These are phyloP conservation scores for Diplotaxis tenuifolia DNA, from an alignment of 345 rosid species.

Conservation along the genomic window DNA sequence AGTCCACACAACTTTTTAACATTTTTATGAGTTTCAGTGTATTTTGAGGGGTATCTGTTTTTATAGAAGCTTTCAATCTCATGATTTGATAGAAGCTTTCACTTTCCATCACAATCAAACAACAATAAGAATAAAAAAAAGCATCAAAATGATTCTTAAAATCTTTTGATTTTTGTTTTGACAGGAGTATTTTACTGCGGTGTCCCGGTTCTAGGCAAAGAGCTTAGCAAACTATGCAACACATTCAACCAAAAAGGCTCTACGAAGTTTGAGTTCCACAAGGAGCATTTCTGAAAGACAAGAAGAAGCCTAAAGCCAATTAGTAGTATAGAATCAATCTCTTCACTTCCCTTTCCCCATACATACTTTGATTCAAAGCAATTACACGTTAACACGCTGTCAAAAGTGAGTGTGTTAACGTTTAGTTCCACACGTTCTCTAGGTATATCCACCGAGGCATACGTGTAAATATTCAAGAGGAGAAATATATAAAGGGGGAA, in stretches of 20 bases:
- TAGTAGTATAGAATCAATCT: slow-evolving; percentile 17
- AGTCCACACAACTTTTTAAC: slow-evolving; percentile 6
- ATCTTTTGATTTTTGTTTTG: neutral
- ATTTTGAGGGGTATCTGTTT: neutral
- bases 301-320: slow-evolving; percentile 19
- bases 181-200: slow-evolving; percentile 99
- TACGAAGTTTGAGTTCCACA: slow-evolving; percentile 95
- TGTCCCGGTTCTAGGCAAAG: slow-evolving; percentile 87
- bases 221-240: slow-evolving; percentile 81
- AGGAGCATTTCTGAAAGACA: slow-evolving; percentile 72
- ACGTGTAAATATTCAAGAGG: slow-evolving; percentile 35
- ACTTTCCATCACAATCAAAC: slow-evolving; percentile 19
- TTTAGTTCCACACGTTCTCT: slow-evolving; percentile 27
- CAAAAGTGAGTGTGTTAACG: slow-evolving; percentile 40
- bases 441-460: slow-evolving; percentile 26
- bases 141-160: neutral
- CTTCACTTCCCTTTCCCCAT: neutral
- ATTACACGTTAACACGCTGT: slow-evolving; percentile 32
- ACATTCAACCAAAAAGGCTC: slow-evolving; percentile 93
- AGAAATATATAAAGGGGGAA: neutral
- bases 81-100: slow-evolving; percentile 1
- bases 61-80: neutral
- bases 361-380: neutral
- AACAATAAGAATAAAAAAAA: neutral
- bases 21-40: neutral